Base-by-base conservation (phyloP, 164 flowering plant species). In the Malania oleifera region DNA sequence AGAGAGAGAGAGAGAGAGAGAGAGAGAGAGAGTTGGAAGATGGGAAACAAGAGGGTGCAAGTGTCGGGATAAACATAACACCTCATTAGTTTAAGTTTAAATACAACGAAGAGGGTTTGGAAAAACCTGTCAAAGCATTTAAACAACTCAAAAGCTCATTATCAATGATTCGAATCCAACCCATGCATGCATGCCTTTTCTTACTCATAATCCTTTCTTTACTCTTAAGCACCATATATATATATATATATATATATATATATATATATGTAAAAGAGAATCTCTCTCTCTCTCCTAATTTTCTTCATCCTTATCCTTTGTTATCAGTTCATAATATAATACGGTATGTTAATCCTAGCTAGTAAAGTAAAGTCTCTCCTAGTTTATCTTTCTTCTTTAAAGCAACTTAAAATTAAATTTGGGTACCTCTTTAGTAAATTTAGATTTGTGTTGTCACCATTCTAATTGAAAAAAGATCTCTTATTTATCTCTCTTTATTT, bases 11-110 rank as follows among this genome's bases (percentile, higher is more conserved):
- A 46, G 45, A 35, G 52, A 15, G 64, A 59, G 64, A 63, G 64
- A 66, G 57, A 64, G 57, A 57, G 63, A 61, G 55, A 65, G 59
- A 60, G 79, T 68, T 73, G 76, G 79, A 70, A 73, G 77, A 70
- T 68, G 73, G 77, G 80, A 73, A 77, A 73, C 82, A 69, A 69
- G 57, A n/a, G 62, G 59, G 25, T 65, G 65, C 20, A 51, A 34
- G 56, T 80, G 84, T 77, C 77, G 84, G 84, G 65, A 77, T 71
- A 73, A 75, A 71, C 70, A 75, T 73, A 67, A 77, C 81, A 76
- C 46, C 60, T n/a, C 65, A 70, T 67, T 74, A 53, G 35, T 57
- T 67, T 65, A 69, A 62, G 13, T 9, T 9, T 31, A 31, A 31
- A n/a, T n/a, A n/a, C n/a, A n/a, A n/a, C n/a, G n/a, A n/a, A n/a